A percentile compares a stretch with the other conserved stretches of the same genome.
These are phyloP conservation scores for Posidonia oceanica DNA, from an alignment of 116 monocot species.

Conservation along the genomic window DNA sequence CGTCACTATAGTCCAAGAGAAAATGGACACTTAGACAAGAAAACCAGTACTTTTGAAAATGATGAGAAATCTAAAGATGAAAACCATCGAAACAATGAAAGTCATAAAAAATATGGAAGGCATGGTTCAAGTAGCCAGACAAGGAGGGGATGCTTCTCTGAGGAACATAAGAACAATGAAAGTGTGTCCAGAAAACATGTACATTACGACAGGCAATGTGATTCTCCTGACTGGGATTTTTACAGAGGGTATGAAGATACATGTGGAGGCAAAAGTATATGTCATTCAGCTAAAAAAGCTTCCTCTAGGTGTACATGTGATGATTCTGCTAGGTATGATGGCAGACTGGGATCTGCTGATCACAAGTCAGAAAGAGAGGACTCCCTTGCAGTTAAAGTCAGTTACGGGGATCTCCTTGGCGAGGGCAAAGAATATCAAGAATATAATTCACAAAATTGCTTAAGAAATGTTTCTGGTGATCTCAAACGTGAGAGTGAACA, in stretches of 20 bases:
- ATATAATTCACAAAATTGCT: too few relatives aligned
- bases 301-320: too few relatives aligned
- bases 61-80: not conserved
- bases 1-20: not conserved
- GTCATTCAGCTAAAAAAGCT: too few relatives aligned
- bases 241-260: too few relatives aligned
- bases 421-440: too few relatives aligned
- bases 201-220: not conserved
- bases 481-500: not conserved
- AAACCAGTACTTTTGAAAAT: not conserved
- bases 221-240: not conserved
- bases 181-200: not conserved
- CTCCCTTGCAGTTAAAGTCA: not conserved
- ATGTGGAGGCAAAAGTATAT: too few relatives aligned
- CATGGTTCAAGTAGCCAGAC: not conserved
- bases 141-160: constrained; percentile 2
- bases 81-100: not conserved
- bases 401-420: too few relatives aligned
- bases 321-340: too few relatives aligned
- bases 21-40: not conserved
- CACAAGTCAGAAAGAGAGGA: not conserved
- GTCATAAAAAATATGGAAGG: not conserved
- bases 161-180: not conserved
- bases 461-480: too few relatives aligned
- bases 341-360: not conserved